Evolutionary conservation across 495 filamentous ascomycete genomes (phyloP).

Genomic region (Penicillium nucicola): DNA sequence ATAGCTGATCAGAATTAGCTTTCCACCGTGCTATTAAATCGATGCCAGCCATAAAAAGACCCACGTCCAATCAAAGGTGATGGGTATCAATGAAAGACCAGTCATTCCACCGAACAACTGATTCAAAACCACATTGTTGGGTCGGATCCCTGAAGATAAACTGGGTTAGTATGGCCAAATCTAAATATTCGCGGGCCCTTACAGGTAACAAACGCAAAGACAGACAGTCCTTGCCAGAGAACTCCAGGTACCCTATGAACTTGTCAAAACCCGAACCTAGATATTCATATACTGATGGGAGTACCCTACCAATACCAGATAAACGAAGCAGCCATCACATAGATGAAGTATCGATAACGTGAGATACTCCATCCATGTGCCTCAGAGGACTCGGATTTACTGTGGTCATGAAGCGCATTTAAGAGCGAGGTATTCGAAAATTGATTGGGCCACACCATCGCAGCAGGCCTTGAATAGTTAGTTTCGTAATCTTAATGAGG

Average conservation of each 20-base stretch:
- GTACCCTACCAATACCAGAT: slow-evolving; percentile 45
- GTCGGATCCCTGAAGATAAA: slow-evolving; percentile 37
- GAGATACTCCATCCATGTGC: slow-evolving; percentile 54
- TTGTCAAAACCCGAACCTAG: not conserved
- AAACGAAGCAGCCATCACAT: slow-evolving; percentile 44
- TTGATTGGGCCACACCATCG: slow-evolving; percentile 33
- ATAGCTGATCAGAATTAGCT: slow-evolving; percentile 18
- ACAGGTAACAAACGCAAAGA: slow-evolving; percentile 61
- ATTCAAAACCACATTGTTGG: slow-evolving; percentile 56
- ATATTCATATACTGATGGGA: not conserved
- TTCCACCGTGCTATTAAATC: not conserved
- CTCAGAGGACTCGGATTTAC: slow-evolving; percentile 36
- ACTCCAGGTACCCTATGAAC: slow-evolving; percentile 50
- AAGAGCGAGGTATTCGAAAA: slow-evolving; percentile 24
- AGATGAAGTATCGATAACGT: slow-evolving; percentile 53
- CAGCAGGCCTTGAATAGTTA: slow-evolving; percentile 23
- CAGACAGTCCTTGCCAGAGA: slow-evolving; percentile 54
- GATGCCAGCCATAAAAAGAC: not conserved
- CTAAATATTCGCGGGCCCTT: not conserved
- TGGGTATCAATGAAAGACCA: slow-evolving; percentile 54
- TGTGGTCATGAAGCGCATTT: slow-evolving; percentile 46
- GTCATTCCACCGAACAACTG: slow-evolving; percentile 59
- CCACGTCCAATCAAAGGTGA: slow-evolving; percentile 64
- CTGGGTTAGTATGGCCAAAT: not conserved
- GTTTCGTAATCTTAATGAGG: not conserved